Percentiles rank a stretch among this genome's conserved stretches.
Conservation (phyloP, 2,329 filamentous ascomycete species). For the Nannizziopsis arthrosporioides region DNA sequence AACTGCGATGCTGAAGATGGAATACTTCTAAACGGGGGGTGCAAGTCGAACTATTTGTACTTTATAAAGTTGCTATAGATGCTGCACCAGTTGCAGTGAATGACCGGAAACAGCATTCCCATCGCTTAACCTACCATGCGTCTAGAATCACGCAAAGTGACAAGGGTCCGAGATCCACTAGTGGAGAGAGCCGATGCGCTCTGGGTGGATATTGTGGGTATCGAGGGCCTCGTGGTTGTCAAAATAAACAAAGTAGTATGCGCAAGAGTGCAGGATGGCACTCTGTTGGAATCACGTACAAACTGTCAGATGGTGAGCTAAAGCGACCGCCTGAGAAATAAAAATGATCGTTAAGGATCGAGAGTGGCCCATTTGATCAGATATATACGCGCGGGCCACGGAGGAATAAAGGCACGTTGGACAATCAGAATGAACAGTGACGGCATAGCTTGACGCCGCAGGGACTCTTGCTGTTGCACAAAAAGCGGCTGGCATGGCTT, state of each 20-base stretch:
- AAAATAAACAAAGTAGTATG: too few relatives aligned
- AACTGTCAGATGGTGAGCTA: slow-evolving; percentile 2
- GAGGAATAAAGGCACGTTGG: not conserved
- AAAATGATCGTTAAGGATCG: not conserved
- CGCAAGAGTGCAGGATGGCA: not conserved
- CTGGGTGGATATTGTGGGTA: too few relatives aligned
- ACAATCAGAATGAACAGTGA: not conserved
- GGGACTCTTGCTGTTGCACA: not conserved
- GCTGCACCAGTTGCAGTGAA: too few relatives aligned
- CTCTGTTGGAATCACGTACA: not conserved
- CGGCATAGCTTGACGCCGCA: not conserved
- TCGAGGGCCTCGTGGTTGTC: too few relatives aligned
- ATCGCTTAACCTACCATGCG: not conserved
- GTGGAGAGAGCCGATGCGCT: not conserved
- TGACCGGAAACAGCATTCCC: not conserved
- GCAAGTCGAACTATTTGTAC: slow-evolving; percentile 6
- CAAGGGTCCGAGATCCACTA: not conserved
- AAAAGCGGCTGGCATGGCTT: too few relatives aligned
- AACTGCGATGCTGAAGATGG: not conserved
- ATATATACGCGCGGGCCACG: not conserved
- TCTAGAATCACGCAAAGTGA: slow-evolving; percentile 3
- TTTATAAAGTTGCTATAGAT: not conserved
- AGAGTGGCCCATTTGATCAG: not conserved
- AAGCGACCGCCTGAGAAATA: slow-evolving; percentile 1
- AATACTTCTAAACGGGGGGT: not conserved